phyloP scores from a whole-genome alignment of 2,329 filamentous ascomycete species.

The Exophiala sp. region DNA sequence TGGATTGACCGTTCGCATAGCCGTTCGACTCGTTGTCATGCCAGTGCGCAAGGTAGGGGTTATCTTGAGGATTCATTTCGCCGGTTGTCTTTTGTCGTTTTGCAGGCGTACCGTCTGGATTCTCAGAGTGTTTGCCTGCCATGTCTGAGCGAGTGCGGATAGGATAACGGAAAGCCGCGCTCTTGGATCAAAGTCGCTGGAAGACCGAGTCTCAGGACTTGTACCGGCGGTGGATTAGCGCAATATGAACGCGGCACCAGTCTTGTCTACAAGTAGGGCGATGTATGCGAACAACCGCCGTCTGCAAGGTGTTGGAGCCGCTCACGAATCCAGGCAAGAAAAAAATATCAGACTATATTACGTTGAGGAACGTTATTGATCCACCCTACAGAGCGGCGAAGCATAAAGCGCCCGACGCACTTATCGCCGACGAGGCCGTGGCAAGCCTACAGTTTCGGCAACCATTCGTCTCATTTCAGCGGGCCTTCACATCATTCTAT shows the following conservation, averaged over 20 bases:
- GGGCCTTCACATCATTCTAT: neutral
- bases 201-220: neutral
- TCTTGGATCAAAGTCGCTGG: neutral
- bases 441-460: neutral
- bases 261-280: no score
- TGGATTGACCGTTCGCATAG: slow-evolving; percentile 34
- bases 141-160: slow-evolving; percentile 8
- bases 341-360: neutral
- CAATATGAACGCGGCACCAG: neutral
- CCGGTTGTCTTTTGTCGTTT: slow-evolving; percentile 51
- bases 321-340: neutral
- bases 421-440: neutral
- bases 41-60: slow-evolving; percentile 90
- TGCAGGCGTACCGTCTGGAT: slow-evolving; percentile 39
- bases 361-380: neutral
- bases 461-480: neutral
- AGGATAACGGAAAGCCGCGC: neutral
- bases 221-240: no score
- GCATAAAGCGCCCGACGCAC: neutral
- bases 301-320: no score
- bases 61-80: slow-evolving; percentile 53
- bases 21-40: slow-evolving; percentile 49
- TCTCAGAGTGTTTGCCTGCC: slow-evolving; percentile 26
- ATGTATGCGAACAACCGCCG: neutral
- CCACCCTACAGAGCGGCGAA: neutral